phyloP scores from a whole-genome alignment of 177 flowering plant genomes.

The Vitis hybrid region DNA sequence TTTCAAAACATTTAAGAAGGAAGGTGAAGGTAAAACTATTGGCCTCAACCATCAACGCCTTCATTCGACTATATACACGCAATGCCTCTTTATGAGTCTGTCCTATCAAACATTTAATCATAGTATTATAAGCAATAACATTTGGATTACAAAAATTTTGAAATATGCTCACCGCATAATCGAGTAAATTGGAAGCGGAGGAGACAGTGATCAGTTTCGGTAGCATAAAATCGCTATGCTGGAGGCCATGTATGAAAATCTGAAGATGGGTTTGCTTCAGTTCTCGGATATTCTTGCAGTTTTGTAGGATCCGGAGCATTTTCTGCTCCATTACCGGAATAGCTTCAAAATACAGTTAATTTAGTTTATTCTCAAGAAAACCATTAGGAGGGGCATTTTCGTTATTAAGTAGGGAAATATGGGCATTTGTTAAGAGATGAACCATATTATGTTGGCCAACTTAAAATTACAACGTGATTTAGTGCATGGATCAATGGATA shows the following conservation, averaged over 20 bases:
- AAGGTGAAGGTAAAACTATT: constrained; percentile 45
- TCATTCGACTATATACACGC: constrained; percentile 31
- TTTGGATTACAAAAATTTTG: constrained; percentile 19
- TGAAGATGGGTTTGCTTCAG: constrained; percentile 47
- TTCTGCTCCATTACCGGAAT: constrained; percentile 28
- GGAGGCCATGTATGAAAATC: constrained; percentile 34
- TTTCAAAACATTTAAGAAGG: constrained; percentile 36
- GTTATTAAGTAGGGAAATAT: too few species aligned
- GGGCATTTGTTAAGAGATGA: too few species aligned
- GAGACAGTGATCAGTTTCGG: constrained; percentile 38
- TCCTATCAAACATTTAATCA: constrained; percentile 34
- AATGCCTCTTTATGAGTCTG: constrained; percentile 24
- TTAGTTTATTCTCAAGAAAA: background rate
- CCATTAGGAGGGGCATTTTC: background rate
- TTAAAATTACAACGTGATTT: too few species aligned
- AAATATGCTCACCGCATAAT: constrained; percentile 29
- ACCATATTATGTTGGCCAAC: too few species aligned
- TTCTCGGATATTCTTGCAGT: constrained; percentile 22
- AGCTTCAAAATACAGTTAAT: constrained; percentile 1
- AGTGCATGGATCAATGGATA: too few species aligned
- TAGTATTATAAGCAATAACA: constrained; percentile 34
- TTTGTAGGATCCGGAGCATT: constrained; percentile 29
- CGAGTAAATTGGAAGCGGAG: constrained; percentile 26
- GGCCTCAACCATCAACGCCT: constrained; percentile 13
- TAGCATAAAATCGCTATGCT: constrained; percentile 24